Evolutionary conservation across 1,284 basidiomycete species (phyloP).

Genomic region (Mycena sp.): DNA sequence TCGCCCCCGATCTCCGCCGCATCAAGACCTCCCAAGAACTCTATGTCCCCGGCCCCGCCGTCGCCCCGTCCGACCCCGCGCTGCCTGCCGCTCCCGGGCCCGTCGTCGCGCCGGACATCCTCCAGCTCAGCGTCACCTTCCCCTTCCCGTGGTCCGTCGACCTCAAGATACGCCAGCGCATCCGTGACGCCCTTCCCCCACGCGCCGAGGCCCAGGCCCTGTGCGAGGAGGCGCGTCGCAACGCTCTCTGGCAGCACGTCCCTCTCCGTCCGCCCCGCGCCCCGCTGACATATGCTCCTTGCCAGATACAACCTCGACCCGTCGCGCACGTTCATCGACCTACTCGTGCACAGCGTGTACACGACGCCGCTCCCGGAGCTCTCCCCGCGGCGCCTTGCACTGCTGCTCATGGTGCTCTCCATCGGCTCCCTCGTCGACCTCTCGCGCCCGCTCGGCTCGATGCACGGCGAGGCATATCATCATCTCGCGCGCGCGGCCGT

Average conservation of each 20-base stretch:
- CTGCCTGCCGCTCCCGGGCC: slow-evolving; percentile 41
- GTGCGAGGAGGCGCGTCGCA: slow-evolving; percentile 66
- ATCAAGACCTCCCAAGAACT: slow-evolving; percentile 63
- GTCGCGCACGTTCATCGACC: slow-evolving; percentile 71
- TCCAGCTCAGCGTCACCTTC: slow-evolving; percentile 68
- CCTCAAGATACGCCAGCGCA: slow-evolving; percentile 64
- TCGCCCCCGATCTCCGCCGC: slow-evolving; percentile 54
- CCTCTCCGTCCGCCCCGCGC: slow-evolving; percentile 20
- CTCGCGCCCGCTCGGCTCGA: slow-evolving; percentile 57
- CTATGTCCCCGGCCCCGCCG: slow-evolving; percentile 42
- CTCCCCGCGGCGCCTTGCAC: slow-evolving; percentile 67
- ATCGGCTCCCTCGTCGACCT: slow-evolving; percentile 75
- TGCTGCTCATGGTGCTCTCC: slow-evolving; percentile 73
- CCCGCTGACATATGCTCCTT: slow-evolving; percentile 26
- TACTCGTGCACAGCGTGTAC: slow-evolving; percentile 73
- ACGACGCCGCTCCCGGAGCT: slow-evolving; percentile 61
- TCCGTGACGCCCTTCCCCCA: slow-evolving; percentile 66
- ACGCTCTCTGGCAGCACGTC: slow-evolving; percentile 77
- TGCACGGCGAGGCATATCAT: slow-evolving; percentile 72
- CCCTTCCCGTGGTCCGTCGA: slow-evolving; percentile 70
- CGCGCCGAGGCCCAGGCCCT: slow-evolving; percentile 62
- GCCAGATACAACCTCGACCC: slow-evolving; percentile 74
- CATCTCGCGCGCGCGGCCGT: slow-evolving; percentile 72
- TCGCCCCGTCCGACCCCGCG: slow-evolving; percentile 18
- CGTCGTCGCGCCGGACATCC: slow-evolving; percentile 61